These are phyloP conservation scores for Pseudozyma hubeiensis DNA, from an alignment of 1,284 basidiomycete species.

Conservation along the genomic window DNA sequence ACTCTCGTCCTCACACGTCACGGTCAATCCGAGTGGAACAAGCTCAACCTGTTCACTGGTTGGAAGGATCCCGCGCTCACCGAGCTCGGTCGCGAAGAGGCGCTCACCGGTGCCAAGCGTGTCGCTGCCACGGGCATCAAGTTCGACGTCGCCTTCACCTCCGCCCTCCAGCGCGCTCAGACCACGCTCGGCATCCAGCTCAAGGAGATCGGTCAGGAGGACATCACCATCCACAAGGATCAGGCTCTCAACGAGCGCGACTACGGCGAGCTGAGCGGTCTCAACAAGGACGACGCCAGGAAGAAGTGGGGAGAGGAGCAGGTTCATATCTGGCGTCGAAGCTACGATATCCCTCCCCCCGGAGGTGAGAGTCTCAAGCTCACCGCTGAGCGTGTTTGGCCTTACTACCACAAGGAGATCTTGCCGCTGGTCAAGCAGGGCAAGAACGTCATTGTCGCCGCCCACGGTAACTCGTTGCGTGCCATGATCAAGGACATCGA, in stretches of 20 bases:
- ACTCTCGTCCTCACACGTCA: slow-evolving; percentile 68
- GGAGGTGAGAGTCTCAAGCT: slow-evolving; percentile 70
- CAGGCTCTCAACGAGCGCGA: slow-evolving; percentile 71
- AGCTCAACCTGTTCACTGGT: slow-evolving; percentile 68
- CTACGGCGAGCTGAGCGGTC: slow-evolving; percentile 70
- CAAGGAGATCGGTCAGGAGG: slow-evolving; percentile 69
- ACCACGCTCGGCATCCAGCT: slow-evolving; percentile 70
- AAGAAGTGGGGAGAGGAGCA: slow-evolving; percentile 71
- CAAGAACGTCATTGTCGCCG: slow-evolving; percentile 70
- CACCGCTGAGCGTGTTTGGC: slow-evolving; percentile 70
- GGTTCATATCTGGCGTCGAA: slow-evolving; percentile 70
- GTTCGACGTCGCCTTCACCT: slow-evolving; percentile 70
- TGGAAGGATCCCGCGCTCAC: slow-evolving; percentile 69
- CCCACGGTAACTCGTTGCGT: slow-evolving; percentile 70
- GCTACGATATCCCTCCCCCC: slow-evolving; percentile 70
- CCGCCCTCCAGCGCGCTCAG: slow-evolving; percentile 70
- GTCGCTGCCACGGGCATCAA: slow-evolving; percentile 66
- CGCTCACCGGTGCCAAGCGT: slow-evolving; percentile 65
- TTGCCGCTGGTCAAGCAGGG: slow-evolving; percentile 68
- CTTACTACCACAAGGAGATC: slow-evolving; percentile 70
- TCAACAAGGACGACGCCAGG: slow-evolving; percentile 71
- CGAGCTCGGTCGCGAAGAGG: slow-evolving; percentile 65
- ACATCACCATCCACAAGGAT: slow-evolving; percentile 67
- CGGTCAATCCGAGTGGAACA: slow-evolving; percentile 69
- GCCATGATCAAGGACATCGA: slow-evolving; percentile 71